Evolutionary conservation across 345 rosid genomes (phyloP), one percentile per base, ranked within the genome.

Genomic region (Pugionium dolabratum): DNA sequence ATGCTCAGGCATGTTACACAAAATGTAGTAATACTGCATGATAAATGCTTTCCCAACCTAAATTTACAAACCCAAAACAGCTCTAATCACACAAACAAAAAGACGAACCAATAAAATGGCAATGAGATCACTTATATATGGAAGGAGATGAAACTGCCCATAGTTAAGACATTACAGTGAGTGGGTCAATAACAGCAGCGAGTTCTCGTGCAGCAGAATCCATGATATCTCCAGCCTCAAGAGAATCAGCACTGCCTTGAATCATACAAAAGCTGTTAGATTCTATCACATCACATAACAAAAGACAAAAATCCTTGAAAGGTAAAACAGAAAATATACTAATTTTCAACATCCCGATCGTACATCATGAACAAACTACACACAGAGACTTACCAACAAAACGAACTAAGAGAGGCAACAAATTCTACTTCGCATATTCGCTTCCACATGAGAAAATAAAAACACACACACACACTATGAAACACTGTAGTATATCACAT

Each of bases 41-140:
- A 76, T 80, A 72, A 83, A 83, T 2, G 77, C 77, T 18, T 48
- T 74, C 32, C 81, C 87, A n/a, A 83, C 80, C 87, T 83, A 57
- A 4, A 45, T 7, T 41, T 10, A 71, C 31, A 51, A 64, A 48
- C 11, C 26, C 35, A n/a, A 47, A 40, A 7, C 1, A 53, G 32
- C 1, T 29, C 36, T 27, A 67, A 31, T 37, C 4, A 29, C 33
- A 55, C 30, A 54, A 27, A 9, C 57, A 75, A 26, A 1, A 5
- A 50, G 7, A 18, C 8, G 28, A 8, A 44, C 1, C 26, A 30
- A 32, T 4, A 49, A 9, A 40, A 42, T 4, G 45, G 9, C 11
- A 70, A 4, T 1, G 2, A 9, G 25, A 47, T 32, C 46, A 18
- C 18, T 18, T 18, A 18, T 18, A 18, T 1, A 56, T 31, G 49